phyloP scores from a whole-genome alignment of 768 basidiomycete species.

The Gelatoporia subvermispora region DNA sequence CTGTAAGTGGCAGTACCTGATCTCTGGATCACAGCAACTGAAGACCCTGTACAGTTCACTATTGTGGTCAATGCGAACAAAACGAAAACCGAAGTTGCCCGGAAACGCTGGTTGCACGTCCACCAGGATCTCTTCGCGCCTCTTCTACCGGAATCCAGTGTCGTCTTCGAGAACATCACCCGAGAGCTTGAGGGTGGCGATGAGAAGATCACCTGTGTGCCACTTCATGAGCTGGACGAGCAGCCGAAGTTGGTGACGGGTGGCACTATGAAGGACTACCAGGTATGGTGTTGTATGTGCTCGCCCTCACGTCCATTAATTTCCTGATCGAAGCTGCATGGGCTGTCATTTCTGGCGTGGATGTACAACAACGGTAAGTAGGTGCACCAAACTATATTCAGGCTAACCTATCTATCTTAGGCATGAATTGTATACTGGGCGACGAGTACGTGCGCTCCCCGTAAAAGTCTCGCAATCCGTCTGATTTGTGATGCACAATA shows the following conservation, averaged over 20 bases:
- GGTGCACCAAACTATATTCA: neutral
- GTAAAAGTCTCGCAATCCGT: neutral
- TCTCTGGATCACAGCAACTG: neutral
- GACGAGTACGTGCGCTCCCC: constrained; percentile 45
- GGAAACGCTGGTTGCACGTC: constrained; percentile 41
- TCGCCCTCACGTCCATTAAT: neutral
- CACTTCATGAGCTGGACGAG: constrained; percentile 34
- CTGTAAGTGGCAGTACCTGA: constrained; percentile 24
- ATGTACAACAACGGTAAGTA: constrained; percentile 62
- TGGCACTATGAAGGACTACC: constrained; percentile 70
- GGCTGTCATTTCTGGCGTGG: constrained; percentile 58
- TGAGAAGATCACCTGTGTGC: constrained; percentile 23
- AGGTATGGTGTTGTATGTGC: constrained; percentile 31
- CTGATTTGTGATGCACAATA: constrained; percentile 12
- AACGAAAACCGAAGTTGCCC: constrained; percentile 34
- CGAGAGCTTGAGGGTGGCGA: constrained; percentile 21
- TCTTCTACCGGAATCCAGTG: constrained; percentile 36
- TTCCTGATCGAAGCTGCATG: constrained; percentile 40
- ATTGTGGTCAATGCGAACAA: constrained; percentile 32
- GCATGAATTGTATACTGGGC: constrained; percentile 68
- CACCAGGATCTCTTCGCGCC: constrained; percentile 43
- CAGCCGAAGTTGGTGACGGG: constrained; percentile 49
- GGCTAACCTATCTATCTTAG: constrained; percentile 22
- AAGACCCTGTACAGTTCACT: constrained; percentile 31
- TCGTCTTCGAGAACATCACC: constrained; percentile 34